Percentiles rank a stretch among this genome's conserved stretches.
phyloP scores from a whole-genome alignment of 345 rosid genomes.

The Odontarrhena argentea region DNA sequence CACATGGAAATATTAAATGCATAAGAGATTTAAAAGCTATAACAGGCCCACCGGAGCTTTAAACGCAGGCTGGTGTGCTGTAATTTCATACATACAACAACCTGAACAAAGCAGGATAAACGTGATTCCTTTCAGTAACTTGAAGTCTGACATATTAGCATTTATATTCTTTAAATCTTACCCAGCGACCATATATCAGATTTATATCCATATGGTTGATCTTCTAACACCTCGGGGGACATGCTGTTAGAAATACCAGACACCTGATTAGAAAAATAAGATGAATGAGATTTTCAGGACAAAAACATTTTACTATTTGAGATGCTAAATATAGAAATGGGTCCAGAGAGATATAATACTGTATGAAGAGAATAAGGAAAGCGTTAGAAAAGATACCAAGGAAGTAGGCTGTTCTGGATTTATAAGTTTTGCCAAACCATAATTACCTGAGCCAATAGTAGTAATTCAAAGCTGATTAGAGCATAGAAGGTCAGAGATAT shows the following conservation, averaged over 20 bases:
- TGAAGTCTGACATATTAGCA: conserved; percentile 2
- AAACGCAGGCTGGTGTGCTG: conserved; percentile 93
- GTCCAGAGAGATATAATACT: conserved; percentile 1
- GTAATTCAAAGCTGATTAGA: conserved; percentile 34
- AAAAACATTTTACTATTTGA: background rate
- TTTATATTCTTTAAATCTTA: conserved; percentile 47
- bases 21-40: conserved; percentile 15
- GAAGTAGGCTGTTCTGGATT: conserved; percentile 86
- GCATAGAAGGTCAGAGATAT: conserved; percentile 22
- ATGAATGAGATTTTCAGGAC: conserved; percentile 4
- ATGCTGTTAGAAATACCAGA: conserved; percentile 92
- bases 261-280: conserved; percentile 49
- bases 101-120: conserved; percentile 54
- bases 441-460: conserved; percentile 66
- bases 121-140: conserved; percentile 24
- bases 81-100: conserved; percentile 96
- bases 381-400: conserved; percentile 51
- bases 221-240: conserved; percentile 93
- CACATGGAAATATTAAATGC: conserved; percentile 12
- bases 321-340: conserved; percentile 4
- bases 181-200: conserved; percentile 98
- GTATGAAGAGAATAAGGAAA: conserved; percentile 1
- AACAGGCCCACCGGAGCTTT: conserved; percentile 77
- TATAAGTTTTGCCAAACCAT: conserved; percentile 90
- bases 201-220: conserved; percentile 91